Evolutionary conservation across 108 stramenopile genomes (phyloP).

Genomic region (Skeletonema tropicum): DNA sequence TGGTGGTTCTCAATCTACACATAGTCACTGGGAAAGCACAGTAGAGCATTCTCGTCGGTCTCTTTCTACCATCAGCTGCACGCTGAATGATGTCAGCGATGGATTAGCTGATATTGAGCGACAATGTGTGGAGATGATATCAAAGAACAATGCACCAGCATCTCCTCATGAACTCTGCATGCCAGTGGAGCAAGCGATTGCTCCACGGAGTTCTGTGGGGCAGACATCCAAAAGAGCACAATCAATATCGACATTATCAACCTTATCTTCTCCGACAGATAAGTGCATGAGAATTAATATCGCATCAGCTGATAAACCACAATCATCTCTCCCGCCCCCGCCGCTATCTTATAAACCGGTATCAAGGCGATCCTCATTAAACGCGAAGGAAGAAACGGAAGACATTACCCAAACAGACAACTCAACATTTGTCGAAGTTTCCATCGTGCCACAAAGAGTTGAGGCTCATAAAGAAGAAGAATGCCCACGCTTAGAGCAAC

Average conservation of each 20-base stretch:
- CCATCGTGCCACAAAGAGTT: too few relatives aligned
- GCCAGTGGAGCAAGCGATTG: neutral
- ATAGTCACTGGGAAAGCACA: neutral
- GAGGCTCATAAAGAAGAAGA: constrained; percentile 12
- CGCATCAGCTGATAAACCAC: neutral
- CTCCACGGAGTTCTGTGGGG: neutral
- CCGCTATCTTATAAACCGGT: neutral
- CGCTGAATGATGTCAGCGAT: too few relatives aligned
- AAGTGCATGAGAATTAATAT: neutral
- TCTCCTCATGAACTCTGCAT: too few relatives aligned
- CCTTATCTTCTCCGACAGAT: neutral
- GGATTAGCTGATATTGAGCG: too few relatives aligned
- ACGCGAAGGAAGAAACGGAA: neutral
- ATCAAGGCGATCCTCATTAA: neutral
- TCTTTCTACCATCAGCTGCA: neutral
- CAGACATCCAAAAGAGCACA: neutral
- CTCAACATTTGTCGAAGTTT: neutral
- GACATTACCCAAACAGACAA: neutral
- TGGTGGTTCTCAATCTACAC: neutral
- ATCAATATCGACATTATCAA: neutral
- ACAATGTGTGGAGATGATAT: too few relatives aligned
- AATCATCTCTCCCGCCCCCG: too few relatives aligned
- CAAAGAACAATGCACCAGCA: neutral
- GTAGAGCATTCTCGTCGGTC: neutral
- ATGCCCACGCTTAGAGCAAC: constrained; percentile 21